phyloP scores from a whole-genome alignment of 139 green algal species.

The Tetradesmus obliquus region DNA sequence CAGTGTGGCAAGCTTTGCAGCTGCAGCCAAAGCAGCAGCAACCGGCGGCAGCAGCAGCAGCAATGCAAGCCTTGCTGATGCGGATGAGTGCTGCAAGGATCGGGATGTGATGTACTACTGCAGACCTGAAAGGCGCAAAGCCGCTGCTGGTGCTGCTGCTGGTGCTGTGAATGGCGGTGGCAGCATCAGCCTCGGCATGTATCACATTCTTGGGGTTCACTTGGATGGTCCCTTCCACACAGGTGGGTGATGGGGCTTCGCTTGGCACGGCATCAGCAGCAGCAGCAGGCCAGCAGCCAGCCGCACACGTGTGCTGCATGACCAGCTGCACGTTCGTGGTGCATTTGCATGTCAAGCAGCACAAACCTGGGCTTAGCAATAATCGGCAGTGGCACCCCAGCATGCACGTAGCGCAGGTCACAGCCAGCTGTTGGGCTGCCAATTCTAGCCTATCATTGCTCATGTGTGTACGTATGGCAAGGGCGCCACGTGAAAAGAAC shows the following conservation, averaged over 20 bases:
- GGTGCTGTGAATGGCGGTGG: background rate
- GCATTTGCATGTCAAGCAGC: too few relatives aligned
- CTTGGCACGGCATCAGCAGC: background rate
- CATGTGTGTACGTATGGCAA: too few relatives aligned
- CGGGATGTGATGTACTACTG: background rate
- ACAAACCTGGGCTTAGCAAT: too few relatives aligned
- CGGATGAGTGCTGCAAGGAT: conserved; percentile 4
- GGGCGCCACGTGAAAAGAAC: too few relatives aligned
- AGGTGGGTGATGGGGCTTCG: background rate
- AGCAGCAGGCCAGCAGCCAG: background rate
- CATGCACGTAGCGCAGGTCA: too few relatives aligned
- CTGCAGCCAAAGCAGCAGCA: background rate
- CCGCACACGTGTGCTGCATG: too few relatives aligned
- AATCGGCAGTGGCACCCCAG: too few relatives aligned
- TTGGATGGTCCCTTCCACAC: background rate
- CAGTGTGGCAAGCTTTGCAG: background rate
- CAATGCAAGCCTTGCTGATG: background rate
- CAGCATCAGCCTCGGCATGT: background rate
- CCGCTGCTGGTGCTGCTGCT: background rate
- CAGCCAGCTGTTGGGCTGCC: too few relatives aligned
- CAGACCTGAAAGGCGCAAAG: background rate
- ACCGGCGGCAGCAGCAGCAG: background rate
- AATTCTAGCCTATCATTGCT: too few relatives aligned
- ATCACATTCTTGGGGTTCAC: background rate
- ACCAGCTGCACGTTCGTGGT: too few relatives aligned